A percentile compares a stretch with the other conserved stretches of the same genome.
Conservation (phyloP, 2,329 filamentous ascomycete genomes). For the Fusarium hainanense region DNA sequence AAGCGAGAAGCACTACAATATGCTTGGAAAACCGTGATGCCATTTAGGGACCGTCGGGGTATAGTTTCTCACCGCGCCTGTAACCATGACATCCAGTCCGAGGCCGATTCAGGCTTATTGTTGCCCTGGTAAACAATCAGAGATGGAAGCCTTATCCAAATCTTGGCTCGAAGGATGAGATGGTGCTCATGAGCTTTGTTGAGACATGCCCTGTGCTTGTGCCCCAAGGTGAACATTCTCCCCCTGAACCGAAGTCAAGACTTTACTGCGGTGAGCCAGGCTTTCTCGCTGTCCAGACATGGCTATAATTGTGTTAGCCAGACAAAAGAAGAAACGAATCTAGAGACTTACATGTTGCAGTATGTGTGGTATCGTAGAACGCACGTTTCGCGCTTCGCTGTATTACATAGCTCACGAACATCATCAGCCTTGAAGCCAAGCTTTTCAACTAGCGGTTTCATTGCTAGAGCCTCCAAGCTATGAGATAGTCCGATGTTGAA, state of each 20-base stretch:
- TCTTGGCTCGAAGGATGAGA: not conserved
- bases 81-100: conserved; percentile 10
- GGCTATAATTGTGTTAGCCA: conserved; percentile 25
- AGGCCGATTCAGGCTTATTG: conserved; percentile 4
- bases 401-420: conserved; percentile 70
- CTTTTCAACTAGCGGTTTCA: conserved; percentile 74
- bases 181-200: not conserved
- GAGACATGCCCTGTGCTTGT: conserved; percentile 3
- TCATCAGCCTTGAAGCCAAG: conserved; percentile 63
- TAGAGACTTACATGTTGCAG: conserved; percentile 76
- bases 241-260: not conserved
- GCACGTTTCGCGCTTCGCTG: conserved; percentile 76
- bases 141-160: not conserved
- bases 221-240: conserved; percentile 6
- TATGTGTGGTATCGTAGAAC: conserved; percentile 76
- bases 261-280: conserved; percentile 41
- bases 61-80: conserved; percentile 18
- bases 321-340: not conserved
- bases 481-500: conserved; percentile 83
- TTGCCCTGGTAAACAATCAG: conserved; percentile 3
- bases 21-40: conserved; percentile 28
- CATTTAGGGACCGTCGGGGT: conserved; percentile 30
- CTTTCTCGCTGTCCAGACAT: conserved; percentile 46
- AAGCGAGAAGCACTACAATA: conserved; percentile 26
- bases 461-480: conserved; percentile 76